Percentiles rank a stretch among this genome's conserved stretches.
Evolutionary conservation across 75 land plant species (phyloP).

Genomic region (Cupressus sempervirens): DNA sequence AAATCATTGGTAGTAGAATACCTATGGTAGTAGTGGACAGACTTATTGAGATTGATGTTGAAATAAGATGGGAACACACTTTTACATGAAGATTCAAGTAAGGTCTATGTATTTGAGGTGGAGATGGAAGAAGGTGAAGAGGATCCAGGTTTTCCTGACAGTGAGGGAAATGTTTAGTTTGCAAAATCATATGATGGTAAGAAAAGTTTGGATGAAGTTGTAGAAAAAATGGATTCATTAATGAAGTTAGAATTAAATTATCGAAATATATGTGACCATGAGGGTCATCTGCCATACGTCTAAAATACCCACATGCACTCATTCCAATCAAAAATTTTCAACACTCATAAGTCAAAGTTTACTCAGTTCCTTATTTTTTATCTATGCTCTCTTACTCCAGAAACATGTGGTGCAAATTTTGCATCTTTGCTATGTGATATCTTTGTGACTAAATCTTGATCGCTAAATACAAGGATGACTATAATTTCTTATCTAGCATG

Average conservation of each 20-base stretch:
- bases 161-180: conserved; percentile 46
- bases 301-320: conserved; percentile 65
- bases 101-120: conserved; percentile 80
- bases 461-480: conserved; percentile 55
- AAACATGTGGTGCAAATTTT: conserved; percentile 62
- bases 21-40: conserved; percentile 58
- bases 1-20: conserved; percentile 41
- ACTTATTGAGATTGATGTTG: conserved; percentile 79
- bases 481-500: no score
- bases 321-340: conserved; percentile 62
- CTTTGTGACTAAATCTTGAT: conserved; percentile 28
- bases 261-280: conserved; percentile 46
- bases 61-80: conserved; percentile 81
- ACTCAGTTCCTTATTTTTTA: conserved; percentile 93
- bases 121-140: conserved; percentile 67
- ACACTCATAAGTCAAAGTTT: conserved; percentile 83
- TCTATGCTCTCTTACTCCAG: conserved; percentile 80
- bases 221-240: conserved; percentile 71
- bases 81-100: conserved; percentile 55
- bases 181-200: conserved; percentile 15
- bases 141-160: conserved; percentile 22
- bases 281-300: conserved; percentile 52
- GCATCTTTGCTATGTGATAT: conserved; percentile 54
- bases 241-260: conserved; percentile 75
- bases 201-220: conserved; percentile 30